These are phyloP conservation scores for Centaurea solstitialis DNA, from an alignment of 129 eudicot species.

Conservation along the genomic window DNA sequence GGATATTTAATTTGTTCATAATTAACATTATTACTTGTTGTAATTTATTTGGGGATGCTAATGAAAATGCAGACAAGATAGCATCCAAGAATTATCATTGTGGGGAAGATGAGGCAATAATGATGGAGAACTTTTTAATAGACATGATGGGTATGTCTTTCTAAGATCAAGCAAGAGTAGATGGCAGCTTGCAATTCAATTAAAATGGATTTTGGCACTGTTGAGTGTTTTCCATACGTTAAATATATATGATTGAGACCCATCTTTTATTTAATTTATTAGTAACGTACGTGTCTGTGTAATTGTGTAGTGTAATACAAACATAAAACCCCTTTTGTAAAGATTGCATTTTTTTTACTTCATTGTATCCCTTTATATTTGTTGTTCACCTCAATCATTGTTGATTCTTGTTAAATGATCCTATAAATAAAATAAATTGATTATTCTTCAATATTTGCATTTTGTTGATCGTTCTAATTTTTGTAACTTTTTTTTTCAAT, in stretches of 20 bases:
- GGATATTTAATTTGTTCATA: too few species aligned
- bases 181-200: neutral
- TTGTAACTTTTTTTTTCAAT: too few species aligned
- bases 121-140: constrained; percentile 61
- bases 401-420: too few species aligned
- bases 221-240: neutral
- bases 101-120: constrained; percentile 52
- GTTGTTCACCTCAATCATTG: too few species aligned
- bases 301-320: neutral
- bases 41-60: neutral
- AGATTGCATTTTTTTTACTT: constrained; percentile 1
- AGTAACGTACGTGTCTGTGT: neutral
- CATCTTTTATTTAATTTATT: neutral
- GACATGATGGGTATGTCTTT: constrained; percentile 65
- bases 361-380: neutral
- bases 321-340: neutral
- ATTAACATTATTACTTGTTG: too few species aligned
- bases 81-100: constrained; percentile 24
- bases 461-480: too few species aligned
- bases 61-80: constrained; percentile 32
- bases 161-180: constrained; percentile 1
- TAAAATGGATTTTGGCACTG: neutral
- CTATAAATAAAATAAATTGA: too few species aligned
- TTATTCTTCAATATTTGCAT: too few species aligned
- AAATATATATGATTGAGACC: neutral